Evolutionary conservation across 106 monocot genomes (phyloP), one percentile per base, ranked within the genome.

Genomic region (Platanthera guangdongensis): DNA sequence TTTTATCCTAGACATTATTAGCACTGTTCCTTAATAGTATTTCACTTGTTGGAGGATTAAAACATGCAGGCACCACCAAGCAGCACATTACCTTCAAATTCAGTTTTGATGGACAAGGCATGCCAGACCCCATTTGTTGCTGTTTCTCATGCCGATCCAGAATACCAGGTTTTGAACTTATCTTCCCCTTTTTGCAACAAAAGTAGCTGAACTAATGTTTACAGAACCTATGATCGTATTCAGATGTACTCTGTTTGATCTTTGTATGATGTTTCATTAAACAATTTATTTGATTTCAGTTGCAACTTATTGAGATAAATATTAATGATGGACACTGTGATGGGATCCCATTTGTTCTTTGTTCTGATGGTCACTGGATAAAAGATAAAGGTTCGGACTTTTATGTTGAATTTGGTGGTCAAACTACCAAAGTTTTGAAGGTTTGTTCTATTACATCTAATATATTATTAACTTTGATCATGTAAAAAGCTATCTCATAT

Each of bases 351-450:
- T 99, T 99, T 88, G 89, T 99, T 28, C 82, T 94, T 50, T 81
- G 32, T 22, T 80, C 88, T 75, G 89, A 79, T 80, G 92, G 51
- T 47, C 68, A 72, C 51, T 99, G 97, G 97, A 94, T 99, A 57
- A 99, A 94, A 50, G 85, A 99, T 80, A 85, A 81, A 67, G 94
- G 80, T 68, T 91, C 85, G 25, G 91, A 99, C 81, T 99, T 99
- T 67, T 90, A 90, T 76, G 30, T 99, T 69, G 87, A 91, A 68
- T 88, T 97, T 46, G 77, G 63, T 48, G 21, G 21, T 51, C 64
- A 47, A 70, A 68, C 28, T 78, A 76, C 13, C 19, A 85, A 86
- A 78, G 83, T 7, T 0, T 77, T 15, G 55, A 89, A 88, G 87
- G 89, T 89, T 57, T 60, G 14, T 52, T 47, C 55, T 0, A 25